Conservation (phyloP, 352 stramenopile genomes). For the Globisporangium takayamanum region DNA sequence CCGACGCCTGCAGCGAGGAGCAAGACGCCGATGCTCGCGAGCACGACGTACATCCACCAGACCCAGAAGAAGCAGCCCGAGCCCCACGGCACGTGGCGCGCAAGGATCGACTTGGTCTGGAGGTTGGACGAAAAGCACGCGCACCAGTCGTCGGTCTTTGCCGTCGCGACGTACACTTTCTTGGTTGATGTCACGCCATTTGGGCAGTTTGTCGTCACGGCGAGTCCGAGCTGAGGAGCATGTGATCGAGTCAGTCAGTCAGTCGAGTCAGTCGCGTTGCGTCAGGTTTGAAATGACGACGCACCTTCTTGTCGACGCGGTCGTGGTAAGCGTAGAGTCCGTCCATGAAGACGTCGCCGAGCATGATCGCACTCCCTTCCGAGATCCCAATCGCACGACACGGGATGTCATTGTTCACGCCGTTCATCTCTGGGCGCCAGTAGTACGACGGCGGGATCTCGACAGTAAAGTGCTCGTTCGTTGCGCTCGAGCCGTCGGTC, state of each 20-base stretch:
- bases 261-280: background rate
- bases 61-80: constrained; percentile 74
- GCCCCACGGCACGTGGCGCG: constrained; percentile 53
- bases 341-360: constrained; percentile 85
- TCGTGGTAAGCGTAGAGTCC: constrained; percentile 76
- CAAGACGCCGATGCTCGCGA: constrained; percentile 50
- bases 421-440: constrained; percentile 78
- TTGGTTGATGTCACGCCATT: constrained; percentile 74
- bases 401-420: constrained; percentile 32
- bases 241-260: background rate
- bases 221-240: constrained; percentile 37
- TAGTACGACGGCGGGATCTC: constrained; percentile 82
- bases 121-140: constrained; percentile 63
- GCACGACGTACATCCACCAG: constrained; percentile 83
- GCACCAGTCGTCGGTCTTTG: constrained; percentile 46
- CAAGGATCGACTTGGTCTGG: constrained; percentile 50
- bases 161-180: constrained; percentile 39
- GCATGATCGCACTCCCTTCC: constrained; percentile 55
- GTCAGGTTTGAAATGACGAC: background rate
- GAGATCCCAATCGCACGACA: constrained; percentile 78
- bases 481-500: constrained; percentile 29
- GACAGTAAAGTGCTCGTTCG: constrained; percentile 63
- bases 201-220: constrained; percentile 69
- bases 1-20: constrained; percentile 50
- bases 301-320: constrained; percentile 37